Evolutionary conservation across 345 rosid genomes (phyloP).

Genomic region (Lepidium sativum): DNA sequence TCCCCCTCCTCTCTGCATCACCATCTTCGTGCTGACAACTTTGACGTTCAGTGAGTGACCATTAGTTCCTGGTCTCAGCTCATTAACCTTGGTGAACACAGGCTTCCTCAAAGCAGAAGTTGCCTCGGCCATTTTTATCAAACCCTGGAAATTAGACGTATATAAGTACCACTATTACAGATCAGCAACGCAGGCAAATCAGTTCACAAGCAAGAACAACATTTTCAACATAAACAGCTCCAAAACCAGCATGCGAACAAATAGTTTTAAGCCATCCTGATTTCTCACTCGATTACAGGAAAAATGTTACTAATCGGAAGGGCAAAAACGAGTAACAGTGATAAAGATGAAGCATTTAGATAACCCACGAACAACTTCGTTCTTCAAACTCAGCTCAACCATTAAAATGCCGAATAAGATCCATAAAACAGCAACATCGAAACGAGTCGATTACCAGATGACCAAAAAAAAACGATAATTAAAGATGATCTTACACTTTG

Average conservation of each 20-base stretch:
- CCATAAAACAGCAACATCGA: neutral
- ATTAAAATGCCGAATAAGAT: neutral
- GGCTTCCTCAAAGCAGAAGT: conserved; percentile 82
- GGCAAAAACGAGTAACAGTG: neutral
- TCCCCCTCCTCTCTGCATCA: conserved; percentile 52
- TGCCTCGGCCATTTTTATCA: conserved; percentile 58
- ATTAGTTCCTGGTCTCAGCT: conserved; percentile 84
- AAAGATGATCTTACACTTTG: neutral
- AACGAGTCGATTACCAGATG: neutral
- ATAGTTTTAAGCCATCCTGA: neutral
- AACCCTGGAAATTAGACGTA: neutral
- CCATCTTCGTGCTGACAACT: conserved; percentile 77
- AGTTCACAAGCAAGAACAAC: neutral
- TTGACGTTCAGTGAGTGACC: conserved; percentile 82
- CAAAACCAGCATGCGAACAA: neutral
- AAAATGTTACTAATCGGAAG: neutral
- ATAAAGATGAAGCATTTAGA: neutral
- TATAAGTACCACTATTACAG: neutral
- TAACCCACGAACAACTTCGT: neutral
- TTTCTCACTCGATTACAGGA: neutral
- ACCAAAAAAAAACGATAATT: neutral
- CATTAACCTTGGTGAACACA: conserved; percentile 77
- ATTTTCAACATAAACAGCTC: neutral
- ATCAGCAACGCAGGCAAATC: neutral
- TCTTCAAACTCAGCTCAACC: neutral